Evolutionary conservation across 768 basidiomycete species (phyloP).

Genomic region (Arthromyces matolae): DNA sequence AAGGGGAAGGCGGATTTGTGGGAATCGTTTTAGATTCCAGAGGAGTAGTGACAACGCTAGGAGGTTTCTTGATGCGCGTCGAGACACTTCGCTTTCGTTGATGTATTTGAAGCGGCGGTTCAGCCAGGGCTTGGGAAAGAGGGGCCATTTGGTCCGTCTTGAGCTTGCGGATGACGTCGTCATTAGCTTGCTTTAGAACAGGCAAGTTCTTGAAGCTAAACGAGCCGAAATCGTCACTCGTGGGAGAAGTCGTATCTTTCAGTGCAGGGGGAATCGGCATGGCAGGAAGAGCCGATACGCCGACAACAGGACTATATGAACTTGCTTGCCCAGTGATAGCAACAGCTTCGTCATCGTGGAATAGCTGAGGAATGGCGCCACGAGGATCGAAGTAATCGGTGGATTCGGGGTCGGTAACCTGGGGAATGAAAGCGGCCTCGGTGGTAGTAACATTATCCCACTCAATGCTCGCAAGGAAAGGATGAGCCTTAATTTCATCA

Average conservation of each 20-base stretch:
- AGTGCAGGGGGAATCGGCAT: conserved; percentile 38
- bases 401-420: conserved; percentile 92
- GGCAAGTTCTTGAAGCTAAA: conserved; percentile 99
- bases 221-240: conserved; percentile 90
- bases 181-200: conserved; percentile 95
- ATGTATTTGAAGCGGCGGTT: conserved; percentile 50
- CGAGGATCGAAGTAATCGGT: conserved; percentile 99
- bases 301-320: conserved; percentile 45
- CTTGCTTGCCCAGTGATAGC: conserved; percentile 47
- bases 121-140: conserved; percentile 67
- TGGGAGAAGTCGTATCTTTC: conserved; percentile 45
- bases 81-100: conserved; percentile 80
- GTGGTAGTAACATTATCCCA: conserved; percentile 89
- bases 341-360: conserved; percentile 83
- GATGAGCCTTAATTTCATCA: conserved; percentile 88
- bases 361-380: conserved; percentile 85
- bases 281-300: conserved; percentile 39
- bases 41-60: conserved; percentile 70
- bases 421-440: conserved; percentile 93
- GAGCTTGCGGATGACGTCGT: conserved; percentile 94
- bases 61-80: conserved; percentile 74
- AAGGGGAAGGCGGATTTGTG: conserved; percentile 87
- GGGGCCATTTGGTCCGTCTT: conserved; percentile 87
- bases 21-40: conserved; percentile 57
- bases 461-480: conserved; percentile 86